phyloP scores from a whole-genome alignment of 2,329 filamentous ascomycete genomes.

The Alternaria metachromatica region DNA sequence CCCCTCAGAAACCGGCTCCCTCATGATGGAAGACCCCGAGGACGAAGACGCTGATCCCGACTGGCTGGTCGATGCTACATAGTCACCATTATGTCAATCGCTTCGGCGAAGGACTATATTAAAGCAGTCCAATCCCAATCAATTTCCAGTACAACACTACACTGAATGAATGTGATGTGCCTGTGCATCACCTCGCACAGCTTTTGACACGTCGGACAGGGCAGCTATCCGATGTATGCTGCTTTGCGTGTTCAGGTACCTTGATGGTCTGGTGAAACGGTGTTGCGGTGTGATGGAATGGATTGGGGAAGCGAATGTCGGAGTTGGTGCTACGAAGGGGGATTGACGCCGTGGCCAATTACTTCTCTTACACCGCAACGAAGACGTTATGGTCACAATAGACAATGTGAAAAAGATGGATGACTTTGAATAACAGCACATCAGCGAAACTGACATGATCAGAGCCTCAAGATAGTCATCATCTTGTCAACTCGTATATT shows the following conservation, averaged over 20 bases:
- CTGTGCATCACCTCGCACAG: neutral
- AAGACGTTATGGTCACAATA: neutral
- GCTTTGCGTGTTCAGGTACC: slow-evolving; percentile 3
- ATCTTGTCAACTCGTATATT: neutral
- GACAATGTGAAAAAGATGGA: neutral
- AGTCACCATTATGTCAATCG: neutral
- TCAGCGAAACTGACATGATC: neutral
- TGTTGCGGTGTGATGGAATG: neutral
- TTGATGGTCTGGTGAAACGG: slow-evolving; percentile 1
- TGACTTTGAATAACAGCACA: neutral
- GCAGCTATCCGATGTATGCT: too few species aligned
- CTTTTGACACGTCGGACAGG: neutral
- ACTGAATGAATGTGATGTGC: neutral
- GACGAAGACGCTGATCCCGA: slow-evolving; percentile 71
- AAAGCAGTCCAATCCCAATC: neutral
- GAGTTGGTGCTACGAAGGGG: neutral
- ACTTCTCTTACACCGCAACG: neutral
- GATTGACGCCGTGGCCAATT: neutral
- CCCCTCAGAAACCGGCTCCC: slow-evolving; percentile 54
- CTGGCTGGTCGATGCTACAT: slow-evolving; percentile 56
- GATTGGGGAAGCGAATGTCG: neutral
- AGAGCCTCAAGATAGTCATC: neutral
- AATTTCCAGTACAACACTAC: neutral
- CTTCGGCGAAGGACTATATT: neutral
- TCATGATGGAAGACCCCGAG: slow-evolving; percentile 68